A percentile compares a stretch with the other conserved stretches of the same genome.
Conservation (phyloP, 2,329 filamentous ascomycete species). For the Monosporascus sp. region DNA sequence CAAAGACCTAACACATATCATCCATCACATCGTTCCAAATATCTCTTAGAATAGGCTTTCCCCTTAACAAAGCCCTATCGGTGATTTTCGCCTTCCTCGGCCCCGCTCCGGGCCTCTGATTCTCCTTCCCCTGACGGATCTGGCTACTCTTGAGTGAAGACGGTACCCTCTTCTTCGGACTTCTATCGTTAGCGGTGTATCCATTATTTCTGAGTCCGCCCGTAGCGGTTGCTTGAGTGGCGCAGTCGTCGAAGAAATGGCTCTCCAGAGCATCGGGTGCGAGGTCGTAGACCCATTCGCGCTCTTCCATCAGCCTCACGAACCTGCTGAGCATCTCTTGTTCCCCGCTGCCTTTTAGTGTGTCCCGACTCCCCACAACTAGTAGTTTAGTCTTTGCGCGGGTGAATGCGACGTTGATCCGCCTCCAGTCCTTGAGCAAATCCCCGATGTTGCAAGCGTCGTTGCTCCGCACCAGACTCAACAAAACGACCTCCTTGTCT, state of each 20-base stretch:
- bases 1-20: conserved; percentile 13
- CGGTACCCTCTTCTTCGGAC: conserved; percentile 12
- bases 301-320: conserved; percentile 69
- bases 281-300: conserved; percentile 76
- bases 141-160: conserved; percentile 4
- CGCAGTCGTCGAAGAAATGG: conserved; percentile 61
- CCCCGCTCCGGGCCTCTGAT: conserved; percentile 36
- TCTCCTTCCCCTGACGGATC: conserved; percentile 34
- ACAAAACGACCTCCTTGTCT: conserved; percentile 87
- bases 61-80: conserved; percentile 57
- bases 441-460: conserved; percentile 80
- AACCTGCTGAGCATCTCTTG: conserved; percentile 76
- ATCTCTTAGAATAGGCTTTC: conserved; percentile 65
- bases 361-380: conserved; percentile 76
- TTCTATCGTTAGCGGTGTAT: conserved; percentile 5
- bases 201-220: conserved; percentile 14
- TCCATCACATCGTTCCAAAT: conserved; percentile 66
- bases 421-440: conserved; percentile 80
- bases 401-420: conserved; percentile 95
- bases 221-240: conserved; percentile 40
- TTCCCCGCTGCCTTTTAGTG: conserved; percentile 65
- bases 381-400: conserved; percentile 88
- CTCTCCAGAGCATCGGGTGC: conserved; percentile 56
- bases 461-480: conserved; percentile 85
- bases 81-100: conserved; percentile 56